phyloP scores from a whole-genome alignment of 345 rosid genomes.

The Acer saccharum region DNA sequence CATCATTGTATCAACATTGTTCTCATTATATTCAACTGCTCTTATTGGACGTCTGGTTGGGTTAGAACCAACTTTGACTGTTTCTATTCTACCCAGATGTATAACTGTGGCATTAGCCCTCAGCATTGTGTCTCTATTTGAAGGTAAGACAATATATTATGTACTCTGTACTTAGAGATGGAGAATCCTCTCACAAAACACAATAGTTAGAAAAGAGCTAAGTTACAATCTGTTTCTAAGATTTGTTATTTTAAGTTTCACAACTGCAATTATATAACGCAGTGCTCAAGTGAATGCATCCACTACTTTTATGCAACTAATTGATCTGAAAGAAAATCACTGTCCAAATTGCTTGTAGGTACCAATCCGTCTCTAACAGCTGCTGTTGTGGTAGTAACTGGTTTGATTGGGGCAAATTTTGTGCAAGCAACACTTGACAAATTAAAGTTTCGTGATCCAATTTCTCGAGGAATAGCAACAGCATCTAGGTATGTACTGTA shows the following conservation, averaged over 20 bases:
- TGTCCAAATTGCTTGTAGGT: constrained; percentile 42
- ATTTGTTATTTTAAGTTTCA: background rate
- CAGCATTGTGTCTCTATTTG: constrained; percentile 88
- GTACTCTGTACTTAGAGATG: background rate
- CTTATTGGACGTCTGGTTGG: constrained; percentile 75
- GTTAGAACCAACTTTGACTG: constrained; percentile 69
- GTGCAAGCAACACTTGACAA: constrained; percentile 82
- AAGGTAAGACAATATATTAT: constrained; percentile 44
- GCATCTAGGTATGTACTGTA: constrained; percentile 68
- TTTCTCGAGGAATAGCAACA: constrained; percentile 89
- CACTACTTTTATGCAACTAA: constrained; percentile 7
- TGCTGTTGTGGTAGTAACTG: constrained; percentile 89
- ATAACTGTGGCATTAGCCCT: constrained; percentile 95
- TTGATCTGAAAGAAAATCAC: background rate
- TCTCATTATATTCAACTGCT: constrained; percentile 94
- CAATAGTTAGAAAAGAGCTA: background rate
- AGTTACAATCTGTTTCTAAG: background rate
- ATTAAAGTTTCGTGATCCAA: constrained; percentile 71
- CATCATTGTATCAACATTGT: constrained; percentile 72
- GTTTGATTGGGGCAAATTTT: constrained; percentile 89
- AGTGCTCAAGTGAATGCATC: background rate
- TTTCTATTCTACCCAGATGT: constrained; percentile 92
- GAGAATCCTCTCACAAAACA: background rate
- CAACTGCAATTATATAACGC: background rate
- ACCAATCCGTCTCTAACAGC: constrained; percentile 91